Evolutionary conservation across 306 rosid genomes (phyloP).

Genomic region (Begonia fuchsioides): DNA sequence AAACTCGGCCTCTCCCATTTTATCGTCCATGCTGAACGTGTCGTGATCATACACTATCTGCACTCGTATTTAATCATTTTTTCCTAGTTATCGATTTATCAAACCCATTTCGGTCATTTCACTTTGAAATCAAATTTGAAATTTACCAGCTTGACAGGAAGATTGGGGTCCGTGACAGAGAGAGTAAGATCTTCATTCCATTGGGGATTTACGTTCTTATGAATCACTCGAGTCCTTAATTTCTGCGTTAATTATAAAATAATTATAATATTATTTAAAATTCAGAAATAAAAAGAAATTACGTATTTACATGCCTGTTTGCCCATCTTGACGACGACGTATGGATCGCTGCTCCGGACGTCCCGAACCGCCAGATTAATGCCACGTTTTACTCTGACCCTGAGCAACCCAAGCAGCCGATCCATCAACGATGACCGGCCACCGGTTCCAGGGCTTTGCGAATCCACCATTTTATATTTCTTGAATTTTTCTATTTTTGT

Average conservation of each 20-base stretch:
- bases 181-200: background rate
- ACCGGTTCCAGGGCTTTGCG: no score
- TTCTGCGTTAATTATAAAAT: background rate
- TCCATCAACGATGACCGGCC: no score
- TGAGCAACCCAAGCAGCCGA: no score
- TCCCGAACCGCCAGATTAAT: conserved; percentile 59
- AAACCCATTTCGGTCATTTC: background rate
- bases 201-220: background rate
- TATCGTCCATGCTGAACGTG: background rate
- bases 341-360: conserved; percentile 92
- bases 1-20: background rate
- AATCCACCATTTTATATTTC: no score
- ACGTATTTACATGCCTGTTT: conserved; percentile 37
- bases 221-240: background rate
- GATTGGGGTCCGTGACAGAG: background rate
- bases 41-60: conserved; percentile 1
- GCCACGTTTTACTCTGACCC: no score
- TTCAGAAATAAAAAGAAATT: no score
- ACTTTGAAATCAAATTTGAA: background rate
- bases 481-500: no score
- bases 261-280: no score
- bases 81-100: background rate
- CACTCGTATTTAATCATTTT: background rate
- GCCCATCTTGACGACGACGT: conserved; percentile 81
- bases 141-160: background rate